Base-by-base conservation (phyloP, 164 flowering plant genomes). In the Dillenia suffruticosa region DNA sequence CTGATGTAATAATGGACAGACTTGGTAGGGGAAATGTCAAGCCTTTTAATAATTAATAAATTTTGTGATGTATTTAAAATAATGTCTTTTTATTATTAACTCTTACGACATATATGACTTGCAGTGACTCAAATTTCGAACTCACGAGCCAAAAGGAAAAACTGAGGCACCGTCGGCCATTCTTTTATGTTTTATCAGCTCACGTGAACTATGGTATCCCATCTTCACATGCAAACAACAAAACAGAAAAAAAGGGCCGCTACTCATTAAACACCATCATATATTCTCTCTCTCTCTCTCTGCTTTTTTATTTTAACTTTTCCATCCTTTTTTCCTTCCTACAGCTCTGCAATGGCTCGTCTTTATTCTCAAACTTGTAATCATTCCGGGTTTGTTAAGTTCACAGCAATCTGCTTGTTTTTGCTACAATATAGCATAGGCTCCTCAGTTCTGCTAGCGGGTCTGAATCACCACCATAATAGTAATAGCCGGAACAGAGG, bases 391-490 rank as follows among this genome's bases (percentile, higher is more conserved):
- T 44, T 24, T 13, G 26, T 24, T 24, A 24, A 24, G 26, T 24
- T 24, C 26, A 24, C 26, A 24, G 26, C 26, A 24, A 24, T 57
- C 10, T 57, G 15, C 13, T 56, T 62, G 66, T 22, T 61, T 26
- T 19, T 73, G 56, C 8, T 57, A 19, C 70, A 72, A 9, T 16
- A 46, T 6, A 59, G 62, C 7, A 16, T 51, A n/a, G 78, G 67
- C 49, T 70, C 73, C 19, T 68, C 88, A 43, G 79, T 79, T 56
- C n/a, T 77, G 49, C 48, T 82, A 48, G 12, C 72, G 58, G 65
- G 82, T 65, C 56, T 72, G 68, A 82, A 57, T 65, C 56, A 76
- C 68, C 82, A 77, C 54, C 72, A 62, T 59, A 69, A 54, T 24
- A 48, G 54, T 52, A 62, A 51, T 32, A 64, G 51, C 24, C 69